Evolutionary conservation across 805 yeast species (phyloP).

Genomic region (Isabelozyma rhagii): DNA sequence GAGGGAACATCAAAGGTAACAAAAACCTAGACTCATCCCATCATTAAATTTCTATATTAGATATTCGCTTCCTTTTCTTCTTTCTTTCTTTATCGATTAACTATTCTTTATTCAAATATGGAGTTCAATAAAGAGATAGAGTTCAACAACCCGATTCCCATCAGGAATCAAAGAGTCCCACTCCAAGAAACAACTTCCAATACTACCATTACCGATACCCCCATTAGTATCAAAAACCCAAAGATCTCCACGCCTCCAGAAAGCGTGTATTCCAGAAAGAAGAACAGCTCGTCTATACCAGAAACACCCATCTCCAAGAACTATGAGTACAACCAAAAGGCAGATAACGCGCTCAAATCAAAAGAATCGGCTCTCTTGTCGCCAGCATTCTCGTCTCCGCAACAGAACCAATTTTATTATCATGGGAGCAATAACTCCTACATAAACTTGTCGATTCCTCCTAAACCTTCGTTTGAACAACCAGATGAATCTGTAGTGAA

Average conservation of each 20-base stretch:
- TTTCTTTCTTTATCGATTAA: background rate
- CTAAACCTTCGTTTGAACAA: conserved; percentile 9
- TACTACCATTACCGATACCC: conserved; percentile 19
- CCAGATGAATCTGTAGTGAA: conserved; percentile 25
- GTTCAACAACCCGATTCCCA: background rate
- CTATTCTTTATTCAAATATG: background rate
- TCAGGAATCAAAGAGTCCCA: background rate
- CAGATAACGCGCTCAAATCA: conserved; percentile 1
- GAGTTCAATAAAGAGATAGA: background rate
- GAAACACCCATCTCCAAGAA: conserved; percentile 8
- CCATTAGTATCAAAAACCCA: conserved; percentile 14
- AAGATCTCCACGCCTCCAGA: conserved; percentile 40
- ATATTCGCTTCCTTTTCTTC: background rate
- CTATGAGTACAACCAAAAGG: conserved; percentile 3
- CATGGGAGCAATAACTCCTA: conserved; percentile 1
- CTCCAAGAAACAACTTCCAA: background rate
- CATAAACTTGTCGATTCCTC: conserved; percentile 2
- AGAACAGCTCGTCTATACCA: conserved; percentile 6
- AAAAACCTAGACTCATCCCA: background rate
- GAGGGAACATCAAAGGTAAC: background rate
- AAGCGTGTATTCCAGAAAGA: conserved; percentile 12
- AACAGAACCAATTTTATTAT: conserved; percentile 12
- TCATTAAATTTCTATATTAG: background rate
- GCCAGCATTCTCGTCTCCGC: conserved; percentile 51
- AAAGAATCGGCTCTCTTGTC: conserved; percentile 23